Conservation (phyloP, 305 asterid species). For the Petunia hybrid region DNA sequence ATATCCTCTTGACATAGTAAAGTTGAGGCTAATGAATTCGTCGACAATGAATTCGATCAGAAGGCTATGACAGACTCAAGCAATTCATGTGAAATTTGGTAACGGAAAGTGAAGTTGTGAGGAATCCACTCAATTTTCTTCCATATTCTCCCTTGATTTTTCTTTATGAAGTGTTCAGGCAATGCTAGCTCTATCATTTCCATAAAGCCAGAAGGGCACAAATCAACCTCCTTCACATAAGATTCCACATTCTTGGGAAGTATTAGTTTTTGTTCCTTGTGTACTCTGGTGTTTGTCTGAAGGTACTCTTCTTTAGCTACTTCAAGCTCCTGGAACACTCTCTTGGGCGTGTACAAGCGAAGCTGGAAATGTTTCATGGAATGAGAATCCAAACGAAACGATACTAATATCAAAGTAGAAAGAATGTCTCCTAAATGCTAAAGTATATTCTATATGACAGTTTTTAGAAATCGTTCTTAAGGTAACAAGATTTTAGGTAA, state of each 20-base stretch:
- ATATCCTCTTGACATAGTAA: too few species aligned
- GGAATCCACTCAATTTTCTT: constrained; percentile 77
- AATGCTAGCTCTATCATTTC: constrained; percentile 68
- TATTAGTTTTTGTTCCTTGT: constrained; percentile 70
- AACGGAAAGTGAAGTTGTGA: constrained; percentile 73
- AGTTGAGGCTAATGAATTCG: too few species aligned
- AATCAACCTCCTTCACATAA: constrained; percentile 65
- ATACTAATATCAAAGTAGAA: not conserved
- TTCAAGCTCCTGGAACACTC: constrained; percentile 83
- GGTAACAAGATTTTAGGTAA: not conserved
- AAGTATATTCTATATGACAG: too few species aligned
- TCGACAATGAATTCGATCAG: not conserved
- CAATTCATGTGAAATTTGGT: constrained; percentile 66
- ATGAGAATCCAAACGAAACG: not conserved
- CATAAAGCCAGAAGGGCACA: constrained; percentile 55
- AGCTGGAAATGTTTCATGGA: constrained; percentile 51
- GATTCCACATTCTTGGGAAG: constrained; percentile 78
- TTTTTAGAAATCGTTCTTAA: too few species aligned
- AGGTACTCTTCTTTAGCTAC: constrained; percentile 94
- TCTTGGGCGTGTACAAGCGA: constrained; percentile 72
- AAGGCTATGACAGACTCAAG: constrained; percentile 30
- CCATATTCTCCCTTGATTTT: constrained; percentile 53
- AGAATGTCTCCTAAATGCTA: not conserved
- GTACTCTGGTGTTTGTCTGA: constrained; percentile 61
- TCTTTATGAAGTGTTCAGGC: constrained; percentile 47